Evolutionary conservation across 495 filamentous ascomycete species (phyloP), one percentile per base, ranked within the genome.

Genomic region (Symbiotaphrina buchneri): DNA sequence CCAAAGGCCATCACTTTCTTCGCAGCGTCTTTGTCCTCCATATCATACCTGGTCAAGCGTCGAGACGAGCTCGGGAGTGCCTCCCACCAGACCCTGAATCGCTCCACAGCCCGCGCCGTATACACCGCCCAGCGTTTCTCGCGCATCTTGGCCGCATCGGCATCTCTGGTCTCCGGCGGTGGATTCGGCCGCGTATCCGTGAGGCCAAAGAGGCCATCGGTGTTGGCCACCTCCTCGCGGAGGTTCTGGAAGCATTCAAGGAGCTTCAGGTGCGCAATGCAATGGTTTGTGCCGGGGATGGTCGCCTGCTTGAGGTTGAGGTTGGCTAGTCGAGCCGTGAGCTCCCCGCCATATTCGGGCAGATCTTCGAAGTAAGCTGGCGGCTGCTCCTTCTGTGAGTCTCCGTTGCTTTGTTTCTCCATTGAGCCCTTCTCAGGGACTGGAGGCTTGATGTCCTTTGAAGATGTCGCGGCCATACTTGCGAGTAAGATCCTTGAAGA

Each of bases 101-200:
- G 58, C 10, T 75, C 68, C 0, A 68, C 74, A 10, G 81, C 82
- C 28, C 70, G 60, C 10, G 72, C 62, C 13, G 81, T 58, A 42
- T 74, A 87, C 18, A 84, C 45, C 3, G 64, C 64, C 82, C 82
- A 91, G 45, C 78, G 56, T 52, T 84, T 83, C 52, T 90, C 76
- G 20, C 67, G 54, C 20, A 83, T 58, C 20, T 52, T 49, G 22
- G 61, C 62, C 6, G 66, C 42, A 6, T 39, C 34, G 27, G 35
- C 20, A 43, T 46, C 33, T 31, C 35, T 4, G 38, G 36, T 15
- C 36, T 39, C 11, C 3, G 35, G 33, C 7, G 51, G 45, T n/a
- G 52, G 54, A 14, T 42, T 51, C 1, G 52, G 41, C n/a, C n/a
- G n/a, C n/a, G 28, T 6, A 36, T 78, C 66, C 34, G 51, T 51